These are phyloP conservation scores for Sordaria brevicollis DNA, from an alignment of 495 filamentous ascomycete species.

Conservation along the genomic window DNA sequence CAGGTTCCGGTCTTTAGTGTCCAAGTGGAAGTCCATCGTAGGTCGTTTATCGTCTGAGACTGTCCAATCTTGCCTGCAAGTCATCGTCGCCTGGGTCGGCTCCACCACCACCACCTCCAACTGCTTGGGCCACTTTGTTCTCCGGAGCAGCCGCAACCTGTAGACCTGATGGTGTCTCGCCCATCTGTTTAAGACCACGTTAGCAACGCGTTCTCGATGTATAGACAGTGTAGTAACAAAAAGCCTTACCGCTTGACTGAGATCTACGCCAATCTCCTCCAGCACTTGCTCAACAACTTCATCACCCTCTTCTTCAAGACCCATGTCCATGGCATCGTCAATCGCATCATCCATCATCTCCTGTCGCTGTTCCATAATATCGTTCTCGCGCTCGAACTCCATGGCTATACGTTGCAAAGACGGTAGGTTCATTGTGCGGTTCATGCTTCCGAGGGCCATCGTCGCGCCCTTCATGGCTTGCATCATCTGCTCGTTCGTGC, in stretches of 20 bases:
- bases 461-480: constrained; percentile 98
- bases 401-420: constrained; percentile 93
- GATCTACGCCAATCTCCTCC: constrained; percentile 92
- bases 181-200: constrained; percentile 44
- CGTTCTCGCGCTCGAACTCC: constrained; percentile 98
- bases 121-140: constrained; percentile 60
- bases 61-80: constrained; percentile 73
- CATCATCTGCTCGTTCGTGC: constrained; percentile 99
- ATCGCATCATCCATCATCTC: constrained; percentile 99
- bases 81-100: constrained; percentile 61
- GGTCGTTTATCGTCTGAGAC: constrained; percentile 39
- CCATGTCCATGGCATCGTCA: constrained; percentile 91
- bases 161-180: constrained; percentile 67
- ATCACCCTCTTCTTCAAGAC: constrained; percentile 82
- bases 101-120: constrained; percentile 51
- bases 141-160: constrained; percentile 49
- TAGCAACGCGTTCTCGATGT: constrained; percentile 2
- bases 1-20: background rate
- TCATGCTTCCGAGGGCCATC: constrained; percentile 86
- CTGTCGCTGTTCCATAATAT: constrained; percentile 97
- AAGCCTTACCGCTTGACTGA: constrained; percentile 68
- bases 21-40: background rate
- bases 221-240: background rate
- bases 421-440: constrained; percentile 92
- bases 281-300: constrained; percentile 93